Conservation (phyloP, 352 stramenopile genomes). For the Phytophthora fragariae region DNA sequence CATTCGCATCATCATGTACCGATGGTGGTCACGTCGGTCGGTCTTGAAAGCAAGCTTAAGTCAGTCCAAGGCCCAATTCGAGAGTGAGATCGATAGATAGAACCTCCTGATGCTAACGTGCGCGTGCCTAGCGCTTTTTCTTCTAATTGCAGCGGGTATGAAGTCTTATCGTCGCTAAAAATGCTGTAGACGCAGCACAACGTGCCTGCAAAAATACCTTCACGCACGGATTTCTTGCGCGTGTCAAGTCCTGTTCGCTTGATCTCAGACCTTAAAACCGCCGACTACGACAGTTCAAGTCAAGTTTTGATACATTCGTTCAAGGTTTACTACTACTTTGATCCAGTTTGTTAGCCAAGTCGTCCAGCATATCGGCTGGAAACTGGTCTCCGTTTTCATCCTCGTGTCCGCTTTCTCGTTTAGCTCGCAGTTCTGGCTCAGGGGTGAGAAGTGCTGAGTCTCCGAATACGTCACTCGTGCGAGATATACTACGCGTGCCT, state of each 20-base stretch:
- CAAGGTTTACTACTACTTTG: conserved; percentile 14
- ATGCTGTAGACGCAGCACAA: conserved; percentile 1
- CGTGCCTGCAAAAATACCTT: conserved; percentile 26
- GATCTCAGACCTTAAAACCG: neutral
- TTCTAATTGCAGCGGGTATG: conserved; percentile 28
- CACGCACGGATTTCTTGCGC: neutral
- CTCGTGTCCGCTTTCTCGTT: conserved; percentile 21
- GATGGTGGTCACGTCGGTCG: neutral
- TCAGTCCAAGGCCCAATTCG: conserved; percentile 17
- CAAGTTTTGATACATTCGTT: neutral
- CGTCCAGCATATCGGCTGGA: conserved; percentile 32
- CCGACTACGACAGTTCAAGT: too few species aligned
- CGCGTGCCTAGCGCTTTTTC: conserved; percentile 2
- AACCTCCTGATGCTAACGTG: conserved; percentile 6
- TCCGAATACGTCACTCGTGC: conserved; percentile 12
- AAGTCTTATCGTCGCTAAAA: conserved; percentile 39
- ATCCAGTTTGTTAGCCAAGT: conserved; percentile 32
- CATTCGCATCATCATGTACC: conserved; percentile 30
- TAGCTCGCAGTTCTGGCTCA: conserved; percentile 22
- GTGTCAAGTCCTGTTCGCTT: conserved; percentile 7
- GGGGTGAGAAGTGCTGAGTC: conserved; percentile 13
- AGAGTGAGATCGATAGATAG: conserved; percentile 25
- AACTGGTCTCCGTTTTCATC: conserved; percentile 36
- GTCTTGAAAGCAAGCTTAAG: neutral
- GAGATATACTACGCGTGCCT: conserved; percentile 19